Conservation (phyloP, 2,329 filamentous ascomycete species). For the Onygena corvina region DNA sequence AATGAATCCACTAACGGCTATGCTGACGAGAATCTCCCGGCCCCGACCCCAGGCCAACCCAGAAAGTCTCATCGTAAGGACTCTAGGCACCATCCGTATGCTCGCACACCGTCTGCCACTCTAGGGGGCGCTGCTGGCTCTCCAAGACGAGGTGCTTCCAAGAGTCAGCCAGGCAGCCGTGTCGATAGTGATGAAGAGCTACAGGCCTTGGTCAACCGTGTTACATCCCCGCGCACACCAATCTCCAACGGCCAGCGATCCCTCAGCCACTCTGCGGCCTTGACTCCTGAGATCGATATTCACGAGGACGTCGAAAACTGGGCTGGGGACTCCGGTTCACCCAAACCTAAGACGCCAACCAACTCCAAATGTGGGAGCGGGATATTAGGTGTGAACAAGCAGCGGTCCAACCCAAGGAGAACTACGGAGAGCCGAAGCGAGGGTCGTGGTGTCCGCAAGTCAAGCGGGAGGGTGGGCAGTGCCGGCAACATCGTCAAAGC, state of each 20-base stretch:
- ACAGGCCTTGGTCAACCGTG: conserved; percentile 55
- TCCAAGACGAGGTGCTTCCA: conserved; percentile 7
- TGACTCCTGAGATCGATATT: conserved; percentile 52
- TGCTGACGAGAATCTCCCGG: conserved; percentile 75
- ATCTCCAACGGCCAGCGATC: conserved; percentile 43
- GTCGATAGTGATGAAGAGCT: conserved; percentile 71
- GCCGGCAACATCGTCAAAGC: conserved; percentile 23
- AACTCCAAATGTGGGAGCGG: conserved; percentile 42
- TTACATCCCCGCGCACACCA: conserved; percentile 50
- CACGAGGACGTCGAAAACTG: conserved; percentile 58
- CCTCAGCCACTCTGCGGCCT: conserved; percentile 62
- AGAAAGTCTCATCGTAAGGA: conserved; percentile 74
- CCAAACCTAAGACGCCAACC: conserved; percentile 43
- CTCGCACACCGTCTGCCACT: conserved; percentile 42
- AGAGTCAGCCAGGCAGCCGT: conserved; percentile 22
- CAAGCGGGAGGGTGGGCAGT: conserved; percentile 37
- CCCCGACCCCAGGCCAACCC: conserved; percentile 89
- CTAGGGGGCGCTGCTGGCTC: conserved; percentile 21
- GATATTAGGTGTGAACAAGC: conserved; percentile 48
- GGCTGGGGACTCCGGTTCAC: conserved; percentile 29
- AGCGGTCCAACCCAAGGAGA: conserved; percentile 45
- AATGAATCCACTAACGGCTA: conserved; percentile 47
- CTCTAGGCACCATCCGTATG: conserved; percentile 60
- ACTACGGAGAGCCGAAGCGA: conserved; percentile 30
- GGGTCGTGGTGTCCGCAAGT: conserved; percentile 34